Evolutionary conservation across 2,329 filamentous ascomycete genomes (phyloP).

Genomic region (Talaromyces piceae): DNA sequence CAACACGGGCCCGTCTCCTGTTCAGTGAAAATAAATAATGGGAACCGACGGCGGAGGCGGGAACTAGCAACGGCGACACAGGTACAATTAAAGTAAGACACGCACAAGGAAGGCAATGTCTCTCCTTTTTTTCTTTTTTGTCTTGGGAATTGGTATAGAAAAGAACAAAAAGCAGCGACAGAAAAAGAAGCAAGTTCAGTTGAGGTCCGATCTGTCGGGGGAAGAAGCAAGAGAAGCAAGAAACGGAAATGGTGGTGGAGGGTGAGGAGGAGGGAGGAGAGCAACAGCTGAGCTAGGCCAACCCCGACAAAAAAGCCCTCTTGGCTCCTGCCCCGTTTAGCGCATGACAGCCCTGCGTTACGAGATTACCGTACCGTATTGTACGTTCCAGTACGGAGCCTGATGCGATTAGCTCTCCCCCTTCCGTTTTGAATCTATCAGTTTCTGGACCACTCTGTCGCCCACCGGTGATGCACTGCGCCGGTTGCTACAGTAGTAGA

Average conservation of each 20-base stretch:
- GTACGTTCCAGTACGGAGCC: background rate
- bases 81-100: background rate
- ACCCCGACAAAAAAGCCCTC: background rate
- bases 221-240: background rate
- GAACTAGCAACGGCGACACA: background rate
- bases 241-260: background rate
- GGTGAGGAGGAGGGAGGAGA: background rate
- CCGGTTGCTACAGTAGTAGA: no score
- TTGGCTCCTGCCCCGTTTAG: no score
- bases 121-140: no score
- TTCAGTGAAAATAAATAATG: background rate
- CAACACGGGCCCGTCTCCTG: background rate
- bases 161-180: conserved; percentile 1
- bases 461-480: no score
- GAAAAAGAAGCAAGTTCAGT: background rate
- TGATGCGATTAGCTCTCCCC: no score
- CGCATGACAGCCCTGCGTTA: background rate
- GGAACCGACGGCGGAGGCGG: background rate
- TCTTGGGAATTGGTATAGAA: no score
- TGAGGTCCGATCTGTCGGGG: conserved; percentile 1
- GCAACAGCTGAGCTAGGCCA: background rate
- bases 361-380: background rate
- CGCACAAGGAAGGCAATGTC: background rate
- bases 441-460: no score
- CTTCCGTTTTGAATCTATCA: no score